Conservation (phyloP, 768 basidiomycete species). For the Tylopilus balloui region DNA sequence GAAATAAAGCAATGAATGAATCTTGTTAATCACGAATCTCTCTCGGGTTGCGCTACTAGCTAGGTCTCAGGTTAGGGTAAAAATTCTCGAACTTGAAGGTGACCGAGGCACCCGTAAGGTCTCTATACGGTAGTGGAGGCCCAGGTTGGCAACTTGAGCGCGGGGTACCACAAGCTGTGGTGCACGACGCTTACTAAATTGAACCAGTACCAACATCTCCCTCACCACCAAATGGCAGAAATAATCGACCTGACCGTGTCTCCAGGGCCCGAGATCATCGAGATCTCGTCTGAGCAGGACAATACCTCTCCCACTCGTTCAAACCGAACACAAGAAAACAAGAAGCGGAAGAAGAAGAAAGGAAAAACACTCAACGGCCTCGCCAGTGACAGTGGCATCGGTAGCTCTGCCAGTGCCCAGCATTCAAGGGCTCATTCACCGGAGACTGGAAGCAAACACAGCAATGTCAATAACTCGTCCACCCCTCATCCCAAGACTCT, state of each 20-base stretch:
- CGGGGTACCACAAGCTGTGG: too few species aligned
- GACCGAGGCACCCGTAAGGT: too few species aligned
- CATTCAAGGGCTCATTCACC: conserved; percentile 21
- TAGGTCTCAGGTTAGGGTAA: too few species aligned
- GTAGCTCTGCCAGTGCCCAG: conserved; percentile 11
- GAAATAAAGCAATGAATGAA: too few species aligned
- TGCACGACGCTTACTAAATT: too few species aligned
- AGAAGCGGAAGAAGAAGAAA: conserved; percentile 29
- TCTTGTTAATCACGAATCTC: too few species aligned
- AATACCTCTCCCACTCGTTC: conserved; percentile 1
- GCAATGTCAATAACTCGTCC: conserved; percentile 2
- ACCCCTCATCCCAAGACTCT: conserved; percentile 36
- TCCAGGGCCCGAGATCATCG: conserved; percentile 27
- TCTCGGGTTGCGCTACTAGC: too few species aligned
- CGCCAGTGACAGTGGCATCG: conserved; percentile 7
- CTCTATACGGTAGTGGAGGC: too few species aligned
- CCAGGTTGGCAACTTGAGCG: too few species aligned
- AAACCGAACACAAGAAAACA: conserved; percentile 13
- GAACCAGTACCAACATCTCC: too few species aligned
- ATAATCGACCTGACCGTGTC: conserved; percentile 34
- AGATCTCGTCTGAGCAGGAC: conserved; percentile 28
- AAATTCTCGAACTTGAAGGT: too few species aligned
- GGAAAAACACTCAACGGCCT: conserved; percentile 19
- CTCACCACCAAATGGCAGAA: conserved; percentile 22
- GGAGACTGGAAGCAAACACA: conserved; percentile 5